Base-by-base conservation (phyloP, 2,329 filamentous ascomycete species). In the Verticillium nubilum region DNA sequence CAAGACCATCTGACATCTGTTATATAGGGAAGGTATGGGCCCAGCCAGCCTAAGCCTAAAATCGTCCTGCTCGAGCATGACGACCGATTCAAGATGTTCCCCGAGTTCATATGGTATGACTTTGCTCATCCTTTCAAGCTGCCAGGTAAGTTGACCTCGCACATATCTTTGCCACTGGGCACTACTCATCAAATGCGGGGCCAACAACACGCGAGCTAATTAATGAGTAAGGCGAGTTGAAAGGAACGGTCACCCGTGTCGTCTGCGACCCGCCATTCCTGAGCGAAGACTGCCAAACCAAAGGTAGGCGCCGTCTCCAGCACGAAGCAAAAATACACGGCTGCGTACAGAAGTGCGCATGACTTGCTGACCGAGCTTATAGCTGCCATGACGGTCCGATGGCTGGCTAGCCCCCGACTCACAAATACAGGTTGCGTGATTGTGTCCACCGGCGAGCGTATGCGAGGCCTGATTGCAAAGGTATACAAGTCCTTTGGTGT, bases 191-290 rank as follows among this genome's bases (percentile, higher is more conserved):
- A n/a, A n/a, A n/a, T n/a, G n/a, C n/a, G n/a, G n/a, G n/a, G n/a
- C 35, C 12, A 10, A 29, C n/a, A 29, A 26, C 52, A 12, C 52
- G 17, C 7, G 25, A 19, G 26, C 19, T 54, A 29, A 56, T 52
- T 15, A 23, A 25, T 25, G 28, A 33, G 25, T 5, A 23, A 82
- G 79, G 71, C 13, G 72, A 81, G 33, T 72, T 92, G 35, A 90
- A 88, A 68, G 84, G 83, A 23, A 77, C 74, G 23, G 83, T 88
- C 54, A 87, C 92, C 72, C 81, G 86, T 58, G 81, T 94, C 61
- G 87, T 93, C 58, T 84, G 83, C 65, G 91, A 95, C 69, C 91
- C 91, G 9, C 91, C 91, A 0, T 94, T 94, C 70, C 77, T 94
- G 35, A 91, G 85, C 70, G 83, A 89, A 62, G 89, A 94, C 68